These are phyloP conservation scores for Cymbopogon flexuosus DNA, from an alignment of 202 grass and related monocot species.

Conservation along the genomic window DNA sequence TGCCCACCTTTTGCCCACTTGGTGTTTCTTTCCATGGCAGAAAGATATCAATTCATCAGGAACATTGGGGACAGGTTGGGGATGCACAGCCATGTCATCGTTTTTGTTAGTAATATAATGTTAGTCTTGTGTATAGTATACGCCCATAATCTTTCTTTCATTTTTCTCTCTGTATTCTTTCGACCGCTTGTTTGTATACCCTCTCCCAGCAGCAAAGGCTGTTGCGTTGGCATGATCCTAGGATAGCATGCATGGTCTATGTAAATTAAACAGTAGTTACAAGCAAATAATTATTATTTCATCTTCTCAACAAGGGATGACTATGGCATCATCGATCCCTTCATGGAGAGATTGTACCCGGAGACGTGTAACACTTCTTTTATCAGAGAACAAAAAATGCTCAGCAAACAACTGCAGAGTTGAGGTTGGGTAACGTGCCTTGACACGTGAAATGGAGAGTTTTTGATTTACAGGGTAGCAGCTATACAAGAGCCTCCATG, in stretches of 20 bases:
- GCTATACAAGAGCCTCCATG: conserved; percentile 44
- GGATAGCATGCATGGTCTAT: conserved; percentile 35
- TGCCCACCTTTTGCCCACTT: background rate
- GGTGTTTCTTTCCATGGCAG: conserved; percentile 21
- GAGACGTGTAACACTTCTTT: background rate
- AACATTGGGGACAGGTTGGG: conserved; percentile 8
- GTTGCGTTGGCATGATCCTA: conserved; percentile 21
- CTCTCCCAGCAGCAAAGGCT: conserved; percentile 45
- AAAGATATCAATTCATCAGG: background rate
- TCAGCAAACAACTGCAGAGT: background rate
- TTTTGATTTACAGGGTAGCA: background rate
- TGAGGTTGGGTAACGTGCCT: background rate
- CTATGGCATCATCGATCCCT: background rate
- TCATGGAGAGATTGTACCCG: no score
- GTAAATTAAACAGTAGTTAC: conserved; percentile 46
- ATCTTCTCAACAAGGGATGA: background rate
- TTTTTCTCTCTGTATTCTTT: conserved; percentile 27
- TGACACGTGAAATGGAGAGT: background rate
- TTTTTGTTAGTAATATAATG: conserved; percentile 25
- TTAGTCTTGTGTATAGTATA: conserved; percentile 41
- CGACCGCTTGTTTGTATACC: conserved; percentile 30
- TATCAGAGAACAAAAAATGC: background rate
- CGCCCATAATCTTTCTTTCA: background rate
- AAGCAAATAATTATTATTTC: background rate
- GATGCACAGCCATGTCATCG: background rate